Percentiles rank a stretch among this genome's conserved stretches.
phyloP scores from a whole-genome alignment of 2,329 filamentous ascomycete species.

The Clonostachys rosea region DNA sequence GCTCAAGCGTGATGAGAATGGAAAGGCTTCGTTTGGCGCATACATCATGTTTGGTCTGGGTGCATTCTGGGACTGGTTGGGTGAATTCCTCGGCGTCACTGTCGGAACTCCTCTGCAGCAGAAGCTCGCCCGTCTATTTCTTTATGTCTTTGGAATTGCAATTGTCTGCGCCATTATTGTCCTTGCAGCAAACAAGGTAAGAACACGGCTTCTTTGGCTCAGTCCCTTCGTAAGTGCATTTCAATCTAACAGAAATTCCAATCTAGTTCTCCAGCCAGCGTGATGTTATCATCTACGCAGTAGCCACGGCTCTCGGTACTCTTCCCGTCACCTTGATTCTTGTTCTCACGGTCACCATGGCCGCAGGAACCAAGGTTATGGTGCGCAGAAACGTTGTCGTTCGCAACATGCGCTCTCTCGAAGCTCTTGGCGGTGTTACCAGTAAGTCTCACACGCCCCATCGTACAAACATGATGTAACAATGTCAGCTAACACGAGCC shows the following conservation, averaged over 20 bases:
- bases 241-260: too few species aligned
- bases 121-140: slow-evolving; percentile 62
- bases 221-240: too few species aligned
- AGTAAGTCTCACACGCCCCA: slow-evolving; percentile 22
- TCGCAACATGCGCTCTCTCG: slow-evolving; percentile 37
- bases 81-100: slow-evolving; percentile 36
- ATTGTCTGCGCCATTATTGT: slow-evolving; percentile 31
- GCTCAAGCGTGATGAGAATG: slow-evolving; percentile 2
- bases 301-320: slow-evolving; percentile 35
- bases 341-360: slow-evolving; percentile 58
- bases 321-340: slow-evolving; percentile 37
- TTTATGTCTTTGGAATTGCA: slow-evolving; percentile 57
- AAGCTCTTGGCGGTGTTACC: slow-evolving; percentile 45
- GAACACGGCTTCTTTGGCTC: too few species aligned
- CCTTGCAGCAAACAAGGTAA: slow-evolving; percentile 22
- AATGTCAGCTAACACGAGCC: not conserved
- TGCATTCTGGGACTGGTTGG: slow-evolving; percentile 7
- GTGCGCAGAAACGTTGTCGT: slow-evolving; percentile 42
- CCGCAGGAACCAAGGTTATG: slow-evolving; percentile 44
- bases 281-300: slow-evolving; percentile 31
- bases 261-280: too few species aligned
- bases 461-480: not conserved
- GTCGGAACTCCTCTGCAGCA: slow-evolving; percentile 66
- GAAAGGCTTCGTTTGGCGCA: slow-evolving; percentile 1
- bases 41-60: slow-evolving; percentile 3